phyloP scores from a whole-genome alignment of 306 rosid genomes.

The Trifolium subterraneum region DNA sequence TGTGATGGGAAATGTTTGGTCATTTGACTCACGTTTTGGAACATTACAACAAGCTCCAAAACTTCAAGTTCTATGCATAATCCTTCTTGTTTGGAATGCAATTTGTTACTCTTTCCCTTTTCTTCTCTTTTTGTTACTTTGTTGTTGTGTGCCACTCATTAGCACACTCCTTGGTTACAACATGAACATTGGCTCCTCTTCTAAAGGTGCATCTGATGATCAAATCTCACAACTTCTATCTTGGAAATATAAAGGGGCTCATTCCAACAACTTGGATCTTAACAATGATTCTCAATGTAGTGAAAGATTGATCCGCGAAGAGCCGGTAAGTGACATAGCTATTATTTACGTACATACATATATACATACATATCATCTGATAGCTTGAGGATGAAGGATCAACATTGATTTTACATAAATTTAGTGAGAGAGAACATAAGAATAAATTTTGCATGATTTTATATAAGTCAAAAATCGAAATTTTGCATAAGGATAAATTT shows the following conservation, averaged over 20 bases:
- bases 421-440: neutral
- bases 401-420: neutral
- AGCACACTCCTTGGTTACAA: constrained; percentile 77
- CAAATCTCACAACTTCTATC: constrained; percentile 73
- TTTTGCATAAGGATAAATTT: neutral
- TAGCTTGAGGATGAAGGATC: neutral
- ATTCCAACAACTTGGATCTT: constrained; percentile 45
- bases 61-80: constrained; percentile 70
- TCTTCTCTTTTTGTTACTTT: constrained; percentile 72
- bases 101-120: constrained; percentile 91
- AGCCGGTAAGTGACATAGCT: constrained; percentile 66
- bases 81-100: constrained; percentile 88
- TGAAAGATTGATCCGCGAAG: constrained; percentile 53
- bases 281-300: constrained; percentile 40
- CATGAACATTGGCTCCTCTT: constrained; percentile 74
- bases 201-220: constrained; percentile 80
- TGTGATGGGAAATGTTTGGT: constrained; percentile 98
- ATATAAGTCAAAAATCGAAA: neutral
- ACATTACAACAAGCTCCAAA: constrained; percentile 75
- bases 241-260: constrained; percentile 62
- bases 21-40: constrained; percentile 77
- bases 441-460: neutral
- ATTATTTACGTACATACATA: neutral
- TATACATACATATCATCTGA: neutral
- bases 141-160: constrained; percentile 82